Evolutionary conservation across 2,329 filamentous ascomycete genomes (phyloP), one percentile per base, ranked within the genome.

Genomic region (Sporothrix curviconia): DNA sequence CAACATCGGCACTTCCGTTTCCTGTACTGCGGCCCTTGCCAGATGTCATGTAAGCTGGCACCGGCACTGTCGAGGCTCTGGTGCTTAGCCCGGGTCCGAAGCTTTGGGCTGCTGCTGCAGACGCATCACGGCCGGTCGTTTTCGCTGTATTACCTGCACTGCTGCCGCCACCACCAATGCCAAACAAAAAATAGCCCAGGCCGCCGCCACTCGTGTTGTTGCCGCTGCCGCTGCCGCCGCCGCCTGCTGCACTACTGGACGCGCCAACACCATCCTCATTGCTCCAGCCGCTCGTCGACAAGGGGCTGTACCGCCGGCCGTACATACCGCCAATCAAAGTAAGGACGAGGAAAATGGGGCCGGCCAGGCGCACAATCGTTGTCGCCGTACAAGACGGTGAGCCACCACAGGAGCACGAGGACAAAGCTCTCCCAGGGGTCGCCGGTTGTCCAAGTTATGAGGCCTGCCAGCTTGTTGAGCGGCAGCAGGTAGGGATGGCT

Each of bases 341-440:
- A 30, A 86, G 70, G 19, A 96, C 90, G 11, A 95, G 78, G 11
- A 96, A 79, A 51, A 97, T 78, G 3, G 94, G 94, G 0, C 92
- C 94, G 0, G 87, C 87, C 72, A 85, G 87, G 64, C 88, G 82
- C 63, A 96, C 78, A n/a, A 95, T 77, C 19, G 82, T n/a, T 76
- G 74, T 95, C 91, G 49, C 91, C 92, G 69, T 97, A 97, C 19
- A 96, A 78, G 14, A 90, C 86, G 11, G 85, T 73, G 3, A 85
- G 87, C 94, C 94, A 99, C 69, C 96, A 99, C 32, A 76, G 79
- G 17, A 85, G 85, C 3, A 99, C 80, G 32, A 99, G 71, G 60
- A 99, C 77, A 68, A 97, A 99, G 77, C 92, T 96, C 77, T 97
- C 91, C 92, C 92, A 99, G 0, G 92, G 85, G 69, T 99, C 94